Base-by-base conservation (phyloP, 306 rosid species). In the Dryas drummondii region DNA sequence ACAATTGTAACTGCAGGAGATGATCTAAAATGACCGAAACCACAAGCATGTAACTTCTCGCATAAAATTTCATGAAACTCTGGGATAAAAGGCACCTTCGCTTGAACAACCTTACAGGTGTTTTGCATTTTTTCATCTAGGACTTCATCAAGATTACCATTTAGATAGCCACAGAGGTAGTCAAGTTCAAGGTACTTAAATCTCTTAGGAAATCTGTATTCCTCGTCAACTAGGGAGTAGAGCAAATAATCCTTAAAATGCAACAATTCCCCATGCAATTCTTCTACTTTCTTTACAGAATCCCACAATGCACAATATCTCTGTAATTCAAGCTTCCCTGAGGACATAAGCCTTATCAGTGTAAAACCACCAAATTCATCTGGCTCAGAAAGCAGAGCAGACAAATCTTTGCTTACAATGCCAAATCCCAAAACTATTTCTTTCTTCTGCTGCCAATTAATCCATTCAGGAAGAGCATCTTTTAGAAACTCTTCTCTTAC, bases 391-490 rank as follows among this genome's bases (percentile, higher is more conserved):
- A 87, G 84, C 82, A 76, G 71, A 27, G 82, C 68, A 54, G 91
- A 85, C 22, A 86, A 64, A 71, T 76, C 87, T 42, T 72, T 76
- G 71, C 71, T 81, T 62, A 89, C 40, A 76, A 89, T 82, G 66
- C 88, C 87, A 17, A 91, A 86, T 27, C 94, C 97, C 85, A 89
- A 52, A 63, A 87, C 87, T 45, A 86, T 80, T 73, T 91, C 94
- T 77, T 85, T 91, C 87, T 86, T 87, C 49, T 86, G 89, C 73
- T 89, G 93, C 96, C 88, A 86, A 79, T 83, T 86, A 77, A 87
- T 62, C 96, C 97, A 91, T 70, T 86, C 86, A 26, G 93, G 87
- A 83, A 91, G 87, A 55, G 83, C 84, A 72, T 77, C 88, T 80
- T 84, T 91, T 10, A 76, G 75, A 81, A 80, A 73, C 72, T 86